Conservation (phyloP, 257 asterid genomes). For the Prunella vulgaris region DNA sequence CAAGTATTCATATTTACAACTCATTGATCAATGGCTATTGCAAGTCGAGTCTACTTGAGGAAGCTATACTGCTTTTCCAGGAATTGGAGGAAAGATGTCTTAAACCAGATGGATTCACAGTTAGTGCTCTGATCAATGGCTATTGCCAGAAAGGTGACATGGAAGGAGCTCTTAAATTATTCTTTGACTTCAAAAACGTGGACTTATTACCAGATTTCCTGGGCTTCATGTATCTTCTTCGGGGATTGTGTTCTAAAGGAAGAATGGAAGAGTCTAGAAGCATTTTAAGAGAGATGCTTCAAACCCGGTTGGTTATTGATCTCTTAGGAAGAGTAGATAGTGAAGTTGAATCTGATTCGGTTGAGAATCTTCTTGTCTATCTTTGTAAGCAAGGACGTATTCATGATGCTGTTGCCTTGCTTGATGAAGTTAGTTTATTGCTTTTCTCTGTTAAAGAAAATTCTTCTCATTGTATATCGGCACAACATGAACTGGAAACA, state of each 20-base stretch:
- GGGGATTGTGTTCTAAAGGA: slow-evolving; percentile 83
- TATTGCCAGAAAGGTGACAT: slow-evolving; percentile 74
- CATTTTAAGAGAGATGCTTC: slow-evolving; percentile 82
- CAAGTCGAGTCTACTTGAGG: slow-evolving; percentile 54
- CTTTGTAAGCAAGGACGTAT: slow-evolving; percentile 83
- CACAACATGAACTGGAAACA: slow-evolving; percentile 21
- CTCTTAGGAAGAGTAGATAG: slow-evolving; percentile 43
- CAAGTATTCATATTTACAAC: slow-evolving; percentile 59
- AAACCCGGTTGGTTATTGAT: slow-evolving; percentile 41
- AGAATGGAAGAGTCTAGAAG: slow-evolving; percentile 91
- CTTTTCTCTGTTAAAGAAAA: slow-evolving; percentile 37
- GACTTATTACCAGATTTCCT: slow-evolving; percentile 70
- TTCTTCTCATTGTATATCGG: slow-evolving; percentile 17
- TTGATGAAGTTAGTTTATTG: slow-evolving; percentile 58
- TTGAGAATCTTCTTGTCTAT: slow-evolving; percentile 44
- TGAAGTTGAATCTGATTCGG: slow-evolving; percentile 57
- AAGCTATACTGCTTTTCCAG: slow-evolving; percentile 48
- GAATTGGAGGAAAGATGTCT: slow-evolving; percentile 53
- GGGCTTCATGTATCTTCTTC: slow-evolving; percentile 67
- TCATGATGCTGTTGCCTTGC: slow-evolving; percentile 63
- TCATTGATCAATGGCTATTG: slow-evolving; percentile 76
- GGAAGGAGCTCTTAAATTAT: slow-evolving; percentile 76
- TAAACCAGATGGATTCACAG: slow-evolving; percentile 75
- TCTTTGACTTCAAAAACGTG: slow-evolving; percentile 44
- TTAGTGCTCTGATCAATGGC: slow-evolving; percentile 64